Evolutionary conservation across 2,329 filamentous ascomycete genomes (phyloP), one percentile per base, ranked within the genome.

Genomic region (Monilinia fructigena): DNA sequence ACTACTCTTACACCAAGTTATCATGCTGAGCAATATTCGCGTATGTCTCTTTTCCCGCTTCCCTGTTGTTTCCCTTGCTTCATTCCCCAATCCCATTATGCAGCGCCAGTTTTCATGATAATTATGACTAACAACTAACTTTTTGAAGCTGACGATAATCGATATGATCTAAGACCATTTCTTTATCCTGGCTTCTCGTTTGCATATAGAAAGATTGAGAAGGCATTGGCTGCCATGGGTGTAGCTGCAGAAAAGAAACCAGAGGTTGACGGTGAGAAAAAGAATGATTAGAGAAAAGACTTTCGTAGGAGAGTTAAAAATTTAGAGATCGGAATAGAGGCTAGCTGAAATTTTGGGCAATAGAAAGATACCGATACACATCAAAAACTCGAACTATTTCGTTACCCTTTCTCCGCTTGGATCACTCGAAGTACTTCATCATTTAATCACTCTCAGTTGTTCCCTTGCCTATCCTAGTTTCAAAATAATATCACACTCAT

Each of bases 81-180:
- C n/a, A 11, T 28, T 31, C 26, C 20, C 16, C 23, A 18, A 26
- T 47, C 28, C 5, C 16, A 20, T 45, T 5, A 28, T 20, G 23
- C 35, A 12, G 26, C 31, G 5, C 31, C 31, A 35, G n/a, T 18
- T 18, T 52, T 52, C 48, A 28, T 28, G 11, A 3, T 3, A n/a
- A 16, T 55, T 55, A 16, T n/a, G 35, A 3, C 18, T 12, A 14
- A 4, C 45, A 11, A 28, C 38, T 62, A 20, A 64, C 75, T 77
- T 18, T 87, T 88, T 70, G 80, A 76, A 48, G 80, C 81, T 0
- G 83, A 86, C 54, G 84, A 86, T 65, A 87, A 89, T 70, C 76
- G 86, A 4, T 86, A 81, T 68, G 86, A 88, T 77, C 77, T 72
- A 23, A 40, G 82, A 64, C 84, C 83, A 35, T 86, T 86, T 71